phyloP scores from a whole-genome alignment of 345 rosid species.

The Geranium rotundifolium region DNA sequence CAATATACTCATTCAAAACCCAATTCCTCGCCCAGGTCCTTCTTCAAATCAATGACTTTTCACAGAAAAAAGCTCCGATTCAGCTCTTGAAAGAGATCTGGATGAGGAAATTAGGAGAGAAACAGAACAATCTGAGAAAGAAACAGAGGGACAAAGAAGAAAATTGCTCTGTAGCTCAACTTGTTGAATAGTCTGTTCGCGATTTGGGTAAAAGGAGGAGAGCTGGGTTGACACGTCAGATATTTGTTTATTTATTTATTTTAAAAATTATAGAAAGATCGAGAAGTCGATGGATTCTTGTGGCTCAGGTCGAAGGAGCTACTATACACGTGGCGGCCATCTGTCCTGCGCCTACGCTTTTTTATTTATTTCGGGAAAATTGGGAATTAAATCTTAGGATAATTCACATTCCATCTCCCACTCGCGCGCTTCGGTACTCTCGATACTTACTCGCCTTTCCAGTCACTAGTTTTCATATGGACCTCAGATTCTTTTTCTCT shows the following conservation, averaged over 20 bases:
- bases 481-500: too few relatives aligned
- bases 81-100: neutral
- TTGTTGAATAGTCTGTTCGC: neutral
- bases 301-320: conserved; percentile 41
- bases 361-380: neutral
- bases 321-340: conserved; percentile 33
- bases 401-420: neutral
- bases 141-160: neutral
- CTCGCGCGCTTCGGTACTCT: neutral
- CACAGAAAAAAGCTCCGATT: neutral
- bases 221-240: conserved; percentile 60
- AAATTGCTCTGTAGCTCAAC: neutral
- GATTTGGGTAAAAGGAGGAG: neutral
- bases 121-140: neutral
- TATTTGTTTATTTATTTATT: neutral
- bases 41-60: neutral
- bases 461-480: too few relatives aligned
- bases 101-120: neutral
- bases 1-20: neutral
- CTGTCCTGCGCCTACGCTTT: conserved; percentile 1
- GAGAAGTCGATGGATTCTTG: conserved; percentile 49
- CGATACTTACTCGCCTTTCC: neutral
- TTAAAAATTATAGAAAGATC: conserved; percentile 23
- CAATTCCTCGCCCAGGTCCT: too few relatives aligned
- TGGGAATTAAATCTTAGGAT: neutral